phyloP scores from a whole-genome alignment of 768 basidiomycete genomes.

The Macrocybe gigantea region DNA sequence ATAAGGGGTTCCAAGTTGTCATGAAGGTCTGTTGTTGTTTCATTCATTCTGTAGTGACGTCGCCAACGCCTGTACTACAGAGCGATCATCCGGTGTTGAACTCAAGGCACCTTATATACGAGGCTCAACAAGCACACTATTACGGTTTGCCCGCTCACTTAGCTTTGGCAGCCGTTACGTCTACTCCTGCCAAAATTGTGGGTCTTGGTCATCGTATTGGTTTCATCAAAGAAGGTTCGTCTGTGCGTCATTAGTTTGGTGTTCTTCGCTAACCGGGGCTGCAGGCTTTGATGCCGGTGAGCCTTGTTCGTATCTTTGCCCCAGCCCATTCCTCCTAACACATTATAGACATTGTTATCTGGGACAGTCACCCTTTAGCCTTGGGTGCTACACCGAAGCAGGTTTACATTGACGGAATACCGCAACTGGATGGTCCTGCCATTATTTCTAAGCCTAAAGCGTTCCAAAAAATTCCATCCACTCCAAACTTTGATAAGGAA shows the following conservation, averaged over 20 bases:
- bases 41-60: not conserved
- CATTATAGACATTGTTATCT: slow-evolving; percentile 42
- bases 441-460: slow-evolving; percentile 35
- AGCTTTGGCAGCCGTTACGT: slow-evolving; percentile 59
- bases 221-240: slow-evolving; percentile 43
- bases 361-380: slow-evolving; percentile 74
- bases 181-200: slow-evolving; percentile 54
- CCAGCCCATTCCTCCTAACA: not conserved
- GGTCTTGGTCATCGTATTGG: slow-evolving; percentile 71
- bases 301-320: not conserved
- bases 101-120: slow-evolving; percentile 62
- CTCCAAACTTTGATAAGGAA: slow-evolving; percentile 60
- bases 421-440: slow-evolving; percentile 42
- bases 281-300: slow-evolving; percentile 65
- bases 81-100: slow-evolving; percentile 54
- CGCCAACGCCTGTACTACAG: slow-evolving; percentile 17
- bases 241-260: not conserved
- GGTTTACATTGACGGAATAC: slow-evolving; percentile 80
- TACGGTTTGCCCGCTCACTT: slow-evolving; percentile 54
- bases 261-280: slow-evolving; percentile 1
- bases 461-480: slow-evolving; percentile 46
- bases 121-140: slow-evolving; percentile 66
- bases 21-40: slow-evolving; percentile 50
- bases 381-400: slow-evolving; percentile 79
- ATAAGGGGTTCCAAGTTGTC: slow-evolving; percentile 58